Percentiles rank a stretch among this genome's conserved stretches.
These are phyloP conservation scores for Aureobasidium namibiae DNA, from an alignment of 2,329 filamentous ascomycete genomes.

Conservation along the genomic window DNA sequence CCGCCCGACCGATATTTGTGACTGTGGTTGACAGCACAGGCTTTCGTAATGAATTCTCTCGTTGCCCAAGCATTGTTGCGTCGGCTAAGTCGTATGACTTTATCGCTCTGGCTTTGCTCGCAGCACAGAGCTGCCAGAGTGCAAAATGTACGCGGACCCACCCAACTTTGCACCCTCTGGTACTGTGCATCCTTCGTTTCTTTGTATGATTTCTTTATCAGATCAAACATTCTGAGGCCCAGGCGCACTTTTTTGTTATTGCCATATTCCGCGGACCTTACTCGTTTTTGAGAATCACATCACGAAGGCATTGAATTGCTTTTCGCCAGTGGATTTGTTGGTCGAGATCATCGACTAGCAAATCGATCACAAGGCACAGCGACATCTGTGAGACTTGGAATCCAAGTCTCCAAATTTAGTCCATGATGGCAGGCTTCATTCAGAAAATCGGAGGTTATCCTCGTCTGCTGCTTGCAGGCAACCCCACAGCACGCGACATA, in stretches of 20 bases:
- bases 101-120: background rate
- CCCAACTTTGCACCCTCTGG: background rate
- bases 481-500: conserved; percentile 24
- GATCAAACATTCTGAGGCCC: background rate
- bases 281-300: background rate
- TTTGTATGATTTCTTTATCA: background rate
- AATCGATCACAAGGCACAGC: background rate
- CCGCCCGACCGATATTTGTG: background rate
- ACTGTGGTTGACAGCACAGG: background rate
- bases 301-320: background rate
- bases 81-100: conserved; percentile 11
- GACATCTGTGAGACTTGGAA: background rate
- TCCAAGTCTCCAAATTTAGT: background rate
- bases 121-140: background rate
- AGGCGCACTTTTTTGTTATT: background rate
- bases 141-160: conserved; percentile 8
- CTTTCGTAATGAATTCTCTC: conserved; percentile 1
- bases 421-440: conserved; percentile 22
- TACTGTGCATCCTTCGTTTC: conserved; percentile 2
- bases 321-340: background rate
- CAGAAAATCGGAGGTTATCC: conserved; percentile 29
- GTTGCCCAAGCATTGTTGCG: background rate
- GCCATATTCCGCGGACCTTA: background rate
- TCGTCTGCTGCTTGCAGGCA: conserved; percentile 30
- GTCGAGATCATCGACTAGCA: background rate